Percentiles rank a stretch among this genome's conserved stretches.
Conservation (phyloP, 164 flowering plant species). For the Amborella trichopoda region DNA sequence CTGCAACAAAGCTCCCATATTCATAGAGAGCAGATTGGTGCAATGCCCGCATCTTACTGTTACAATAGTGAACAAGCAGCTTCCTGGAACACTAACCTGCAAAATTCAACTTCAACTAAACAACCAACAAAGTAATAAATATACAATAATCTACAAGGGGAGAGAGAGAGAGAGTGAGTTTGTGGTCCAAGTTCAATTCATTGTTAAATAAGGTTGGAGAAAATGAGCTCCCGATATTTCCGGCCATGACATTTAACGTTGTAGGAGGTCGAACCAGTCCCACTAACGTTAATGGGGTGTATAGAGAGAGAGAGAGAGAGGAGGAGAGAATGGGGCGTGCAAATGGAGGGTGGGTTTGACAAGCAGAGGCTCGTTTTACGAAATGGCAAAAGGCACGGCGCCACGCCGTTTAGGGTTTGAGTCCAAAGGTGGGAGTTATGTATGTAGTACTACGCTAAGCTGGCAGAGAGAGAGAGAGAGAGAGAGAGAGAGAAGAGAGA, state of each 20-base stretch:
- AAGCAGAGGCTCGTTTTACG: not conserved
- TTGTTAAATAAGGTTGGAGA: not conserved
- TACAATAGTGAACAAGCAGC: conserved; percentile 36
- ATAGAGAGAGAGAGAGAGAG: not conserved
- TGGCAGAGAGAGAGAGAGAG: too few relatives aligned
- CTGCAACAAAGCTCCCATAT: conserved; percentile 57
- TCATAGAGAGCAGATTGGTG: conserved; percentile 55
- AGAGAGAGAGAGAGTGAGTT: not conserved
- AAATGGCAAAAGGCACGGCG: too few relatives aligned
- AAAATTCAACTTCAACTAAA: not conserved
- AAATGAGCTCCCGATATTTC: too few relatives aligned
- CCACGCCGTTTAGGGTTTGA: too few relatives aligned
- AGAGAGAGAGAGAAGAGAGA: not conserved
- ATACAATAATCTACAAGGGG: not conserved
- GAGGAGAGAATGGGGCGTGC: not conserved
- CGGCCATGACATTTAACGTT: too few relatives aligned
- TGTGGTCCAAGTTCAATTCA: not conserved
- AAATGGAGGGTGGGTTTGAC: not conserved
- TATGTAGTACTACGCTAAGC: too few relatives aligned
- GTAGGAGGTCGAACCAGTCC: too few relatives aligned
- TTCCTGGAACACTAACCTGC: conserved; percentile 77
- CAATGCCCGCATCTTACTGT: conserved; percentile 94
- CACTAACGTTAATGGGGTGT: too few relatives aligned
- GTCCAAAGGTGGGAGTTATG: too few relatives aligned
- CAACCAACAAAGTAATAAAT: not conserved